Evolutionary conservation across 2,329 filamentous ascomycete species (phyloP).

Genomic region (Cercospora zeae-maydis): DNA sequence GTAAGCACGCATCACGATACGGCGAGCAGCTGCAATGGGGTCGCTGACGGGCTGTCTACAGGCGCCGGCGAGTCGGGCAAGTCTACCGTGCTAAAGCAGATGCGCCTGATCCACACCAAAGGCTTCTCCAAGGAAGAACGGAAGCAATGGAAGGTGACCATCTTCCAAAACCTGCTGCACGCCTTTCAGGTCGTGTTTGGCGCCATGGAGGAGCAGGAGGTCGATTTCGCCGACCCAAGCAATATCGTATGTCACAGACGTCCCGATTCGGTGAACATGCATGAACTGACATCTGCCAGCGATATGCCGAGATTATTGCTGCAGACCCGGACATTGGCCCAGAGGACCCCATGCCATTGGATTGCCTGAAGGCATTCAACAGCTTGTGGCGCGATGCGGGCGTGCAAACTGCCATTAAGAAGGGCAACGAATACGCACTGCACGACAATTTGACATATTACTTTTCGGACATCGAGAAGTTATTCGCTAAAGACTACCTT

Average conservation of each 20-base stretch:
- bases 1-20: slow-evolving; percentile 47
- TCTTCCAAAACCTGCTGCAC: slow-evolving; percentile 91
- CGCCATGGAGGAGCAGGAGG: slow-evolving; percentile 81
- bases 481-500: slow-evolving; percentile 68
- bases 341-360: slow-evolving; percentile 73
- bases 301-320: slow-evolving; percentile 72
- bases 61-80: slow-evolving; percentile 94
- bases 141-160: slow-evolving; percentile 89
- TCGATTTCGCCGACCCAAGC: slow-evolving; percentile 71
- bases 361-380: slow-evolving; percentile 78
- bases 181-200: slow-evolving; percentile 87
- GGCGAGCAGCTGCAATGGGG: neutral
- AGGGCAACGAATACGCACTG: slow-evolving; percentile 93
- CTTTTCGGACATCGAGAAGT: slow-evolving; percentile 64
- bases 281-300: slow-evolving; percentile 52
- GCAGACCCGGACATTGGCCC: slow-evolving; percentile 77
- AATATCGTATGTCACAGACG: slow-evolving; percentile 65
- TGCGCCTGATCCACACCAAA: slow-evolving; percentile 94
- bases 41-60: slow-evolving; percentile 38
- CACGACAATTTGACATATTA: slow-evolving; percentile 96
- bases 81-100: slow-evolving; percentile 96
- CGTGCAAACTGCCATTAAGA: slow-evolving; percentile 80
- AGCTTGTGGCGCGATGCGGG: slow-evolving; percentile 78
- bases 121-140: slow-evolving; percentile 88
- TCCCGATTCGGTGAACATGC: slow-evolving; percentile 61